A percentile compares a stretch with the other conserved stretches of the same genome.
phyloP scores from a whole-genome alignment of 2,329 filamentous ascomycete species.

The Cordyceps fumosorosea region DNA sequence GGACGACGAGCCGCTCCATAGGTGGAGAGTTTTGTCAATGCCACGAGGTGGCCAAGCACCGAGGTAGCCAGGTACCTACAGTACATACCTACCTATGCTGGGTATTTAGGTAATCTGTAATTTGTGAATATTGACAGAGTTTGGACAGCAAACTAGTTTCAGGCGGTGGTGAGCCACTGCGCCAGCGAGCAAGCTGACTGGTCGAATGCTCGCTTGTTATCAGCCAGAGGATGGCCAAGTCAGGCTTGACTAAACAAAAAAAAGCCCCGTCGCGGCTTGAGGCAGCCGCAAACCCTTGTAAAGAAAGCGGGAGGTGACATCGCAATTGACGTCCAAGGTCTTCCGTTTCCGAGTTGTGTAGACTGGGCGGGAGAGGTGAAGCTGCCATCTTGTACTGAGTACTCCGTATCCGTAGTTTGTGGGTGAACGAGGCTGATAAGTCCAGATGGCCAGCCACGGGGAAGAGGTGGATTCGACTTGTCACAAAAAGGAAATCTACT shows the following conservation, averaged over 20 bases:
- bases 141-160: conserved; percentile 8
- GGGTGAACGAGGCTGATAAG: neutral
- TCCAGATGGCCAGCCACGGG: too few species aligned
- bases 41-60: too few species aligned
- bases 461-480: conserved; percentile 4
- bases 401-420: neutral
- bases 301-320: neutral
- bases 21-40: conserved; percentile 2
- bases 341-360: neutral
- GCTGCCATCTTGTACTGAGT: neutral
- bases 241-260: neutral
- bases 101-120: too few species aligned
- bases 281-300: neutral
- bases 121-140: neutral
- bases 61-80: too few species aligned
- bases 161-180: neutral
- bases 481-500: conserved; percentile 9
- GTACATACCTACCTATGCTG: too few species aligned
- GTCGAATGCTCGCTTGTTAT: neutral
- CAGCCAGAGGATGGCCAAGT: neutral
- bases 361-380: neutral
- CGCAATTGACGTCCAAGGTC: neutral
- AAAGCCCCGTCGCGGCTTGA: neutral
- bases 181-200: neutral
- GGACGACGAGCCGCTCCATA: neutral